Base-by-base conservation (phyloP, 2,329 filamentous ascomycete genomes). In the Fusarium keratoplasticum region DNA sequence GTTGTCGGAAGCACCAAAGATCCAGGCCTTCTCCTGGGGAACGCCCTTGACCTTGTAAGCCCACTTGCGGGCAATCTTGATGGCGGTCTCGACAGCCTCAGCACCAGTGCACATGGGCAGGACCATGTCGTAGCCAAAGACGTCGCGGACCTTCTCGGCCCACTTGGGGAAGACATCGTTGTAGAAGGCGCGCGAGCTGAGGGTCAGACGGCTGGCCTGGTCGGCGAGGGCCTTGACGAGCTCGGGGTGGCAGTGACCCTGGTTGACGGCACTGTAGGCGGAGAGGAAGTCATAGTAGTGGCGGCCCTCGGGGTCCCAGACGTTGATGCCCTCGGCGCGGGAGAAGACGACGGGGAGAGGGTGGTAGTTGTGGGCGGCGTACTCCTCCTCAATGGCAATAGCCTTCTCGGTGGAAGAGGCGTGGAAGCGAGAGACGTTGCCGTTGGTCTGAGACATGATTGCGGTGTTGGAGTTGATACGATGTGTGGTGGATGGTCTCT, bases 251-350 rank as follows among this genome's bases (percentile, higher is more conserved):
- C 73, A 76, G 44, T 75, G 73, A 8, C 73, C 73, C 59, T 76
- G 73, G 40, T 75, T 75, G 35, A 71, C 67, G 60, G 73, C 73
- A 42, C 73, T 75, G 67, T 99, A 99, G 75, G 96, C 96, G 55
- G 96, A 98, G 76, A 99, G 91, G 86, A 98, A 99, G 86, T 99
- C 96, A 79, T 98, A 91, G 84, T 99, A 98, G 83, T 98, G 92
- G 78, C 92, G 94, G 81, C 94, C 95, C 87, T 99, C 96, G 20
- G 96, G 96, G 81, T 99, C 96, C 96, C 96, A 99, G 67, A 98
- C 96, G 70, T 93, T 92, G 80, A 93, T 93, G 58, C 96, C 96
- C 78, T 92, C 89, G 47, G 95, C 96, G 75, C 91, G 91, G 66
- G 96, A 89, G 84, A 98, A 98, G 81, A 98, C 96, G 69, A 99